Conservation (phyloP, 2,329 filamentous ascomycete species). For the Penicillium hesseltinei region DNA sequence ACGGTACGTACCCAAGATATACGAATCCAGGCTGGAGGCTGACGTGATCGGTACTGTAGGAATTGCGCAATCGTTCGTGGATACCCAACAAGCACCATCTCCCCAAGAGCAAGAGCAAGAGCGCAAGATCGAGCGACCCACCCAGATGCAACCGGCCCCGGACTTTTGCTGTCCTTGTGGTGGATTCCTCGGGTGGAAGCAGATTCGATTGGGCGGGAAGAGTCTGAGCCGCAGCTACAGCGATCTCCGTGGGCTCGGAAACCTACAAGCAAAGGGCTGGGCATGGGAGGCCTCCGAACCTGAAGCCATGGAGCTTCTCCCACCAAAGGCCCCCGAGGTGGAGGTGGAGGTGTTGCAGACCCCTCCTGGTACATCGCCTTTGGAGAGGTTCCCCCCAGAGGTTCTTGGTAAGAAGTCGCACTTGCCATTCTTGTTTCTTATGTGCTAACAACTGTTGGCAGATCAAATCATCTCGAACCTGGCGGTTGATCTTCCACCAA, state of each 20-base stretch:
- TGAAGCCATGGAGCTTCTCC: slow-evolving; percentile 19
- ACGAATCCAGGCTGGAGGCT: slow-evolving; percentile 4
- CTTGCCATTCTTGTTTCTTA: background rate
- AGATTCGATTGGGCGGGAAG: slow-evolving; percentile 45
- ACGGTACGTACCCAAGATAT: slow-evolving; percentile 33
- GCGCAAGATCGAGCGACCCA: slow-evolving; percentile 21
- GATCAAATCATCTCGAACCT: slow-evolving; percentile 73
- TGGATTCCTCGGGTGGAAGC: slow-evolving; percentile 47
- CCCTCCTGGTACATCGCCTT: slow-evolving; percentile 45
- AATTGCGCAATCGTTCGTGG: slow-evolving; percentile 46
- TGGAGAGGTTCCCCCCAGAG: slow-evolving; percentile 69
- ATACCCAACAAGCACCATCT: slow-evolving; percentile 36
- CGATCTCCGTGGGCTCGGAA: slow-evolving; percentile 39
- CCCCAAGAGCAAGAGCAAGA: slow-evolving; percentile 20
- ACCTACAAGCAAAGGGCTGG: slow-evolving; percentile 40
- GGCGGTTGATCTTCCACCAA: slow-evolving; percentile 70
- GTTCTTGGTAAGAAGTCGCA: slow-evolving; percentile 60
- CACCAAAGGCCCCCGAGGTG: slow-evolving; percentile 18
- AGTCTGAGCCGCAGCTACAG: slow-evolving; percentile 46
- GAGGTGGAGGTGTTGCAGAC: slow-evolving; percentile 24
- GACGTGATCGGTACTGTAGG: slow-evolving; percentile 25
- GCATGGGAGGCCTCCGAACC: slow-evolving; percentile 41
- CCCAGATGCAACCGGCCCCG: slow-evolving; percentile 37
- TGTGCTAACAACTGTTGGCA: slow-evolving; percentile 33
- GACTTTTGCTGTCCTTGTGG: slow-evolving; percentile 49